phyloP scores from a whole-genome alignment of 257 asterid genomes.

The Cordia subcordata region DNA sequence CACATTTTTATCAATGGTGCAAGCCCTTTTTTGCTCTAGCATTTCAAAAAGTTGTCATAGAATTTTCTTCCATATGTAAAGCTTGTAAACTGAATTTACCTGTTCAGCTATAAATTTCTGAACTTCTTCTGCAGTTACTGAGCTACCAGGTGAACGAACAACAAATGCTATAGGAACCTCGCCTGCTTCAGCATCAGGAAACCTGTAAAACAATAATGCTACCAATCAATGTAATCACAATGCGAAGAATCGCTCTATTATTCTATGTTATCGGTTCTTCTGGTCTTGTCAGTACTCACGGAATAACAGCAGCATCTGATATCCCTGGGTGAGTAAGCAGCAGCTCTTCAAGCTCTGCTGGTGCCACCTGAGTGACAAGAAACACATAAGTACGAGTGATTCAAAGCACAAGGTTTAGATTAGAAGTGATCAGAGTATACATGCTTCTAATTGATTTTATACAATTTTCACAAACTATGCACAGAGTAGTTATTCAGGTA shows the following conservation, averaged over 20 bases:
- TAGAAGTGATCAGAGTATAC: no score
- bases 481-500: no score
- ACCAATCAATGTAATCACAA: no score
- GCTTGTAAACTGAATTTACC: conserved; percentile 10
- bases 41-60: no score
- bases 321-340: conserved; percentile 38
- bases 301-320: conserved; percentile 36
- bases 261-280: no score
- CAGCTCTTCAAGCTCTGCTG: conserved; percentile 47
- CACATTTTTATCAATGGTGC: neutral
- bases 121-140: conserved; percentile 21
- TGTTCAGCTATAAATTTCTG: conserved; percentile 25
- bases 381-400: neutral
- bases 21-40: neutral
- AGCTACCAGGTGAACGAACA: conserved; percentile 41
- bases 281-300: conserved; percentile 11
- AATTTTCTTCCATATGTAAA: no score
- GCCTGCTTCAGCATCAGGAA: conserved; percentile 71
- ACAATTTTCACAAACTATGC: no score
- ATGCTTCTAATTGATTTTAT: no score
- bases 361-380: conserved; percentile 27
- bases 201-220: conserved; percentile 22
- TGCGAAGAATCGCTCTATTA: no score
- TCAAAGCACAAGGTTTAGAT: no score
- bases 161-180: conserved; percentile 61